Evolutionary conservation across 2,329 filamentous ascomycete species (phyloP).

Genomic region (Hirsutella thompsonii): DNA sequence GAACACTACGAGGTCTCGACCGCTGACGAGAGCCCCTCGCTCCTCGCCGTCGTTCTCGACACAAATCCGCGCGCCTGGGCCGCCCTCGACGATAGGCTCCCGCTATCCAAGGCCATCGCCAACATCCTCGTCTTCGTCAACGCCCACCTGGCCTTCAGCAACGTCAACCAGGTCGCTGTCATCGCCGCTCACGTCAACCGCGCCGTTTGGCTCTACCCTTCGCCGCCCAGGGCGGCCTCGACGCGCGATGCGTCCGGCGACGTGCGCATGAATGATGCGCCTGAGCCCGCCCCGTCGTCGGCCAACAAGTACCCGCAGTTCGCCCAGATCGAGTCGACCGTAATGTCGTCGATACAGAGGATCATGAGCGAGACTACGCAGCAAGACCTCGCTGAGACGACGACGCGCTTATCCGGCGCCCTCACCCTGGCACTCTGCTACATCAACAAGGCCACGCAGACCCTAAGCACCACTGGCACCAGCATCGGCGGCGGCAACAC

Average conservation of each 20-base stretch:
- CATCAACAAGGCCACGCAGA: slow-evolving; percentile 70
- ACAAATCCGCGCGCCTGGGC: slow-evolving; percentile 95
- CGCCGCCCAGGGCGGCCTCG: slow-evolving; percentile 15
- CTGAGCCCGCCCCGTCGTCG: slow-evolving; percentile 22
- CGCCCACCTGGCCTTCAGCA: slow-evolving; percentile 87
- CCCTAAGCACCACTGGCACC: slow-evolving; percentile 44
- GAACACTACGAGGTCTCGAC: slow-evolving; percentile 45
- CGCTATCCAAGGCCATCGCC: slow-evolving; percentile 73
- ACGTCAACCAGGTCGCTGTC: slow-evolving; percentile 83
- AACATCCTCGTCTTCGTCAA: slow-evolving; percentile 94
- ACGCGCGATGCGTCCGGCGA: slow-evolving; percentile 32
- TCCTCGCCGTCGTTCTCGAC: slow-evolving; percentile 85
- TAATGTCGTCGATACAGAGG: slow-evolving; percentile 60
- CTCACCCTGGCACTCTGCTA: slow-evolving; percentile 80
- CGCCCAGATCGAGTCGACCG: slow-evolving; percentile 68
- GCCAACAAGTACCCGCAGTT: slow-evolving; percentile 94
- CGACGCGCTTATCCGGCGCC: slow-evolving; percentile 82
- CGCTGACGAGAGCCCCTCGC: slow-evolving; percentile 54
- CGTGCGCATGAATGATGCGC: slow-evolving; percentile 41
- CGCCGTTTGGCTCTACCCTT: slow-evolving; percentile 76
- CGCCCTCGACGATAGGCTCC: slow-evolving; percentile 57
- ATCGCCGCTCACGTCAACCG: slow-evolving; percentile 81
- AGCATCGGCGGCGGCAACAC: slow-evolving; percentile 23
- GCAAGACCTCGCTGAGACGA: slow-evolving; percentile 55
- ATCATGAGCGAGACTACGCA: slow-evolving; percentile 59